A percentile compares a stretch with the other conserved stretches of the same genome.
Conservation (phyloP, 2,329 filamentous ascomycete genomes). For the Claviceps arundinis region DNA sequence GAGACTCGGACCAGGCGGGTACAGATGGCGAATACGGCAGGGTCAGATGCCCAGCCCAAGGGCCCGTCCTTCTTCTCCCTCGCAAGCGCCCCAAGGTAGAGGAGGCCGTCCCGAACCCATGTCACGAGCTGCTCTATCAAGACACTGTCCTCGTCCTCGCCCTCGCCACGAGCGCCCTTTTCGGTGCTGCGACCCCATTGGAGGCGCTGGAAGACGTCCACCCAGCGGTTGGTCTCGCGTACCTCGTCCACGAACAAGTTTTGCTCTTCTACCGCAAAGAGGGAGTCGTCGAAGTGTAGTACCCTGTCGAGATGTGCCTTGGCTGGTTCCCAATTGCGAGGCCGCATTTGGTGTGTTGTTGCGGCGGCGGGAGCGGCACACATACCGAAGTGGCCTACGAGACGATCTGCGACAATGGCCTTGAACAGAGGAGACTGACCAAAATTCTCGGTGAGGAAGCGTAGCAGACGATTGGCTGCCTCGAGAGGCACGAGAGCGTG, state of each 20-base stretch:
- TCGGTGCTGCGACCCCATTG: constrained; percentile 4
- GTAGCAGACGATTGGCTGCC: constrained; percentile 31
- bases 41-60: constrained; percentile 59
- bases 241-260: constrained; percentile 87
- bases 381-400: constrained; percentile 18
- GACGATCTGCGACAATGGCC: constrained; percentile 26
- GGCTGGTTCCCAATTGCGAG: constrained; percentile 14
- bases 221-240: constrained; percentile 60
- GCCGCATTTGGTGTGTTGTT: neutral
- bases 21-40: constrained; percentile 52
- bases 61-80: constrained; percentile 41
- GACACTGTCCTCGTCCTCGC: constrained; percentile 9
- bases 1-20: constrained; percentile 30
- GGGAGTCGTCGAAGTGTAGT: constrained; percentile 44
- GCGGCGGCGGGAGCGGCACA: constrained; percentile 6
- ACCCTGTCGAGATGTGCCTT: constrained; percentile 29
- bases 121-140: constrained; percentile 19
- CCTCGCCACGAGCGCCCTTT: neutral
- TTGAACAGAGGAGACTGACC: constrained; percentile 23
- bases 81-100: constrained; percentile 22
- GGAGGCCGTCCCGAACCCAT: constrained; percentile 41
- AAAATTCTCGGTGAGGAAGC: constrained; percentile 27
- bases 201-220: constrained; percentile 28
- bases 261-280: constrained; percentile 84
- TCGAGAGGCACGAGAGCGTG: constrained; percentile 32